Base-by-base conservation (phyloP, 805 yeast species). In the Metschnikowia gruessii region DNA sequence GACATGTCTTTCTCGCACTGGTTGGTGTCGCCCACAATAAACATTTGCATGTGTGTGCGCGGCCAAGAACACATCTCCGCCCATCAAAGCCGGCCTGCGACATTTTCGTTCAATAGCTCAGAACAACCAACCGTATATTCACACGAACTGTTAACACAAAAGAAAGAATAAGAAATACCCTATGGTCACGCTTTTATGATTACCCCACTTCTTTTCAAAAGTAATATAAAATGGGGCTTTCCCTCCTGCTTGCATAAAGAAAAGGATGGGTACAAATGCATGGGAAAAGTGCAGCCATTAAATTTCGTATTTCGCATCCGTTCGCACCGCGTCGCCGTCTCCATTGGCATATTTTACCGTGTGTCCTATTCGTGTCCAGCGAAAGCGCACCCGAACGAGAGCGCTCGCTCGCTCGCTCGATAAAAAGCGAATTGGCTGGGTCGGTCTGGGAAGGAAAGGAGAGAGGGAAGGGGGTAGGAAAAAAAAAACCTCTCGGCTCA, bases 401-500 rank as follows among this genome's bases (percentile, higher is more conserved):
- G 53, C 54, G 52, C 52, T 45, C 52, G 53, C 52, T 46, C 48
- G 50, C 52, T 49, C 48, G 50, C 52, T 48, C 49, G 52, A 46
- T 45, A 51, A 48, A 41, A 37, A 41, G 45, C 45, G 49, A 37
- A 35, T 37, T 37, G 45, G 49, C 45, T 24, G 45, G 46, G 42
- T 36, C 46, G 40, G 48, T 44, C 47, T 37, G 49, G 34, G 44
- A 35, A 49, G 52, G 54, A 48, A 49, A 43, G 48, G 50, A 49
- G 48, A 49, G 48, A 49, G 48, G 42, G 40, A 40, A 48, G 39
- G 43, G 52, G 46, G 50, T 36, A 45, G 45, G 45, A 51, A 51
- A 51, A 51, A 26, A 40, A 43, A 43, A 43, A 30, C 31, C 35
- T 36, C 48, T 40, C 43, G 44, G 46, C 50, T 36, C 53, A 45